A percentile compares a stretch with the other conserved stretches of the same genome.
Evolutionary conservation across 1,284 basidiomycete species (phyloP).

Genomic region (Phaffia rhodozyma): DNA sequence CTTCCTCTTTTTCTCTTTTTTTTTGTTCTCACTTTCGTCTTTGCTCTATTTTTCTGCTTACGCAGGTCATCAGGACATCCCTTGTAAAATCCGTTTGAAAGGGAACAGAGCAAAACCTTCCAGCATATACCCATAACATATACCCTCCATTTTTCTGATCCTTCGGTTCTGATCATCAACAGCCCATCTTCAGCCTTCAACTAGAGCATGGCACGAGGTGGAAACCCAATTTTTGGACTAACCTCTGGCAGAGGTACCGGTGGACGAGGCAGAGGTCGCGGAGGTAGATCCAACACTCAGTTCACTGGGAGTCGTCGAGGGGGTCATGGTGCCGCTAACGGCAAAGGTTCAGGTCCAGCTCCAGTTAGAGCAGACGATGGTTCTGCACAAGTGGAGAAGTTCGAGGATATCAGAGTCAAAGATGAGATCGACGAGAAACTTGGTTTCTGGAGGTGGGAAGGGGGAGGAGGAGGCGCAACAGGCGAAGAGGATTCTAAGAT

Average conservation of each 20-base stretch:
- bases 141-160: background rate
- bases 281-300: slow-evolving; percentile 31
- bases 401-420: slow-evolving; percentile 58
- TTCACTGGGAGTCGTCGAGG: slow-evolving; percentile 30
- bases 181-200: slow-evolving; percentile 1
- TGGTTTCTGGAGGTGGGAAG: slow-evolving; percentile 67
- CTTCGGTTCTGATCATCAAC: background rate
- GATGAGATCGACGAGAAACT: slow-evolving; percentile 91
- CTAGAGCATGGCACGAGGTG: too few species aligned
- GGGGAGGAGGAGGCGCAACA: slow-evolving; percentile 24
- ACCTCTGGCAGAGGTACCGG: slow-evolving; percentile 20
- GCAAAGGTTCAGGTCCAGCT: slow-evolving; percentile 32
- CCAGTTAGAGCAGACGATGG: slow-evolving; percentile 74
- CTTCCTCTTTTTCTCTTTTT: background rate
- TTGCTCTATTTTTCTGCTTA: background rate
- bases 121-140: background rate
- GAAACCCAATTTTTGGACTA: slow-evolving; percentile 26
- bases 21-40: background rate
- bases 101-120: background rate
- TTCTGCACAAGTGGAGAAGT: slow-evolving; percentile 64
- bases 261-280: slow-evolving; percentile 43
- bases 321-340: slow-evolving; percentile 10
- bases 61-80: background rate
- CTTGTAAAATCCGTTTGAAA: background rate
- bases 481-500: slow-evolving; percentile 54